phyloP scores from a whole-genome alignment of 768 basidiomycete species.

The Russula brevipes region DNA sequence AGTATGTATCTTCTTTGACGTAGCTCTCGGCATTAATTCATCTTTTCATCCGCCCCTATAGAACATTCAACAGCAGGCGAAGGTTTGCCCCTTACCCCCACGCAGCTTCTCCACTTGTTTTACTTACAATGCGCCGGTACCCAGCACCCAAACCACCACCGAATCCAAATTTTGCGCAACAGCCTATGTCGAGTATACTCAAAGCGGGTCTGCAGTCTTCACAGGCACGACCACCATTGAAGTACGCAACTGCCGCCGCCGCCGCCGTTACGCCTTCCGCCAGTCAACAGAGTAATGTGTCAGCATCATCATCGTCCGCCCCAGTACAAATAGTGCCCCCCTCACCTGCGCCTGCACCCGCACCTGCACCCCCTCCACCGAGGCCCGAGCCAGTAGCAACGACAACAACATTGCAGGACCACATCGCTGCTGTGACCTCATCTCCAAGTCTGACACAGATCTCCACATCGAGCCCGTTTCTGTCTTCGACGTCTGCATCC shows the following conservation, averaged over 20 bases:
- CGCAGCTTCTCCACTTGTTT: not conserved
- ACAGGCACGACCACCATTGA: slow-evolving; percentile 67
- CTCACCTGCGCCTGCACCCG: slow-evolving; percentile 38
- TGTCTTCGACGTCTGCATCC: slow-evolving; percentile 63
- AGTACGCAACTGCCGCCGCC: slow-evolving; percentile 90
- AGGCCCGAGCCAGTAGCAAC: slow-evolving; percentile 27
- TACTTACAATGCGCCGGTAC: slow-evolving; percentile 8
- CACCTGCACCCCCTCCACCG: slow-evolving; percentile 33
- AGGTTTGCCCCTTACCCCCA: slow-evolving; percentile 37
- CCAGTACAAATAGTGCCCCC: slow-evolving; percentile 38
- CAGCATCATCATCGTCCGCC: slow-evolving; percentile 23
- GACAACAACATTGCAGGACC: slow-evolving; percentile 32
- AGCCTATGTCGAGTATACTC: slow-evolving; percentile 70
- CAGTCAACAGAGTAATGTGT: slow-evolving; percentile 35
- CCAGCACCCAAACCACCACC: slow-evolving; percentile 66
- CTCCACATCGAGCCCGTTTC: slow-evolving; percentile 74
- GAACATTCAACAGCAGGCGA: slow-evolving; percentile 62
- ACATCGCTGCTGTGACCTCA: slow-evolving; percentile 41
- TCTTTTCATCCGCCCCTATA: slow-evolving; percentile 33
- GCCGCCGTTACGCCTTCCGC: slow-evolving; percentile 42
- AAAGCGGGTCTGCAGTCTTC: slow-evolving; percentile 63
- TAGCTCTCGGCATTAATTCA: slow-evolving; percentile 6
- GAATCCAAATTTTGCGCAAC: slow-evolving; percentile 74
- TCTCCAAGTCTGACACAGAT: slow-evolving; percentile 85
- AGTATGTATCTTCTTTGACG: slow-evolving; percentile 47